Base-by-base conservation (phyloP, 1,284 basidiomycete species). In the Trametes sp. region DNA sequence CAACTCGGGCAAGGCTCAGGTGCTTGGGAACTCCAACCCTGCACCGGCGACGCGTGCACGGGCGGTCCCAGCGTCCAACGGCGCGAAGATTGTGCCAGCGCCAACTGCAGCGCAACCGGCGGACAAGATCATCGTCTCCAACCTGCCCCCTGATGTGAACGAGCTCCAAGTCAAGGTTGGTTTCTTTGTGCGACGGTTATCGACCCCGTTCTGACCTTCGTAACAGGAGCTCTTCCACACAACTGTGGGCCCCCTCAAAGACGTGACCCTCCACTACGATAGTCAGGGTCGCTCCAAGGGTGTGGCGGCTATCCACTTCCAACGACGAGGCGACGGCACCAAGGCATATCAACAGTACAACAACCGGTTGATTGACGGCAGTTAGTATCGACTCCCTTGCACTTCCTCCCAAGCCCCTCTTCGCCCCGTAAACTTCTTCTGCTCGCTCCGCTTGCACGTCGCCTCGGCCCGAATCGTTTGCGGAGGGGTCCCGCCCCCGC, bases 311-410 rank as follows among this genome's bases (percentile, higher is more conserved):
- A 92, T 99, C 66, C 84, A 90, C 69, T 98, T 98, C 84, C 83
- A 85, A 74, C 89, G 88, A 72, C 89, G 89, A 72, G 95, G 95
- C 60, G 95, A 98, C 73, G 97, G 92, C 62, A 89, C 88, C 76
- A 95, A 93, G 83, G 97, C 97, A 6, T 97, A 91, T 80, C 84
- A 92, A 69, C 87, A 95, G 72, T 99, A 98, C 86, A 95, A 99
- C 87, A 95, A 96, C 82, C 92, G 97, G 77, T 90, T 99, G 82
- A 97, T 99, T 87, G 97, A 99, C 90, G 95, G 96, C 84, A 98
- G 96, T 98, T 93, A 96, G 96, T 98, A 90, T 85, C 87, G 81
- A 82, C 82, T 83, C 76, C n/a, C 75, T 75, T 76, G 83, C 76
- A 74, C 76, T 62, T 46, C 50, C 73, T 73, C 77, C 77, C 69